Evolutionary conservation across 805 yeast genomes (phyloP), one percentile per base, ranked within the genome.

Genomic region (Pichia phayaonensis): DNA sequence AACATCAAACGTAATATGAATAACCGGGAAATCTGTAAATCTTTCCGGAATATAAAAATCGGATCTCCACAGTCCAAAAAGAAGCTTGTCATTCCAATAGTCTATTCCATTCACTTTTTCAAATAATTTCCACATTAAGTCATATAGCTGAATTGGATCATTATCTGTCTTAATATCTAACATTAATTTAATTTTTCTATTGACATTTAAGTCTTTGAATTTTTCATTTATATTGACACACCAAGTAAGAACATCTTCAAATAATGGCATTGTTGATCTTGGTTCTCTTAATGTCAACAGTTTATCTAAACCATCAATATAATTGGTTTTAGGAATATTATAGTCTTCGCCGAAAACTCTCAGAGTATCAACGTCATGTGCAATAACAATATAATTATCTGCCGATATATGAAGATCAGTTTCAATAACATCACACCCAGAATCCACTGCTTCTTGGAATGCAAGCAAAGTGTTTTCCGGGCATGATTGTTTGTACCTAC

Each of bases 111-210:
- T 60, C 5, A 56, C 31, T 3, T 54, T 53, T 8, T 51, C 42
- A 40, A 69, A 52, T 1, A 59, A 56, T 11, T 53, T 45, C 39
- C 67, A 53, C 24, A 71, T 53, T 27, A 62, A 40, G 2, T 56
- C 58, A 38, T 56, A 59, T 16, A 71, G 53, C n/a, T 43, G 13
- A 12, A 50, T 48, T 1, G 70, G 68, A 27, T 66, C 61, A 50
- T 61, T 63, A 47, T 60, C 69, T 1, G 58, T 42, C 51, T 69
- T 69, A 29, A 69, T 61, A 53, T 69, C 73, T 40, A 69, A 54
- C 71, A 69, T 67, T 71, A 58, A 69, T 72, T 66, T 72, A 69
- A 61, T 70, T 59, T 40, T 31, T 15, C 47, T 73, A 69, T 46
- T 65, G 62, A 54, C 64, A 59, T 45, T 72, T 70, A 58, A 65